Percentiles rank a stretch among this genome's conserved stretches.
These are phyloP conservation scores for Salinomyces thailandicus DNA, from an alignment of 2,329 filamentous ascomycete species.

Conservation along the genomic window DNA sequence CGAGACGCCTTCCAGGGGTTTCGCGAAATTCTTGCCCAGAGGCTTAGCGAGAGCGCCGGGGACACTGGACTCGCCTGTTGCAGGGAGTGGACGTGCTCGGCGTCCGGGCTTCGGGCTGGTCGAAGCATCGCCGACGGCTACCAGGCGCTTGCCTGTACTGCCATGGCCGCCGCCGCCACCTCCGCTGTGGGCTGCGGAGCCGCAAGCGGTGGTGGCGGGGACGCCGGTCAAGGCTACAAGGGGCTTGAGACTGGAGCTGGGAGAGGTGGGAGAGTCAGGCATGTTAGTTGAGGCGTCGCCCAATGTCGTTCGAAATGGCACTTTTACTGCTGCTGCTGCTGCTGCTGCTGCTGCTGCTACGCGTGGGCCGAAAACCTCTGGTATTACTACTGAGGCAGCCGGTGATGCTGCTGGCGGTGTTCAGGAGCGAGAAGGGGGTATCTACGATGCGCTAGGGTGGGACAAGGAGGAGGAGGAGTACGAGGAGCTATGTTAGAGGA, in stretches of 20 bases:
- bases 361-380: constrained; percentile 1
- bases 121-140: not conserved
- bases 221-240: constrained; percentile 11
- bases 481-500: no score
- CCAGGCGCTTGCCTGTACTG: not conserved
- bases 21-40: constrained; percentile 23
- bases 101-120: not conserved
- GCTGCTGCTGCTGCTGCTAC: constrained; percentile 2
- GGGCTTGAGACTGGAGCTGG: constrained; percentile 1
- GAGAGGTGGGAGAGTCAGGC: not conserved
- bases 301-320: constrained; percentile 3
- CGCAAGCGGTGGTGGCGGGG: constrained; percentile 2
- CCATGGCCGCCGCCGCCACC: not conserved
- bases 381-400: constrained; percentile 1
- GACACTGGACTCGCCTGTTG: constrained; percentile 14
- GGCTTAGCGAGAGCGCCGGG: constrained; percentile 13
- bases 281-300: constrained; percentile 4
- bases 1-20: constrained; percentile 35
- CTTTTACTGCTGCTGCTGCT: not conserved
- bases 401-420: constrained; percentile 1
- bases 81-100: constrained; percentile 9
- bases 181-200: not conserved
- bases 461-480: constrained; percentile 36
- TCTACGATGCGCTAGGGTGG: constrained; percentile 38
- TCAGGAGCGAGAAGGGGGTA: constrained; percentile 4